Evolutionary conservation across 805 yeast species (phyloP).

Genomic region (Candida dajiaensis): DNA sequence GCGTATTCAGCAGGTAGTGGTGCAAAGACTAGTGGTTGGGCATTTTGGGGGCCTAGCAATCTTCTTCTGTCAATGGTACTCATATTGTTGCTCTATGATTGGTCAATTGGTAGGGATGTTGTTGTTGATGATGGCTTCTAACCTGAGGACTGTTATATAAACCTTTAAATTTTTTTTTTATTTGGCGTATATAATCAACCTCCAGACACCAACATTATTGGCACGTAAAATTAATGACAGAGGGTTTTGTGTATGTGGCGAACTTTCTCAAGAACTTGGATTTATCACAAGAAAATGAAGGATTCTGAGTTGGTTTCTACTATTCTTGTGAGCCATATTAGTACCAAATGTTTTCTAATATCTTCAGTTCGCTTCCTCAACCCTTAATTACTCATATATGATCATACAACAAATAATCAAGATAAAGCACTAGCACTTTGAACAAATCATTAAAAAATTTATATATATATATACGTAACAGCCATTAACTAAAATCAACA

Average conservation of each 20-base stretch:
- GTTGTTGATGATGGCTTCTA: background rate
- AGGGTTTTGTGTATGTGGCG: too few relatives aligned
- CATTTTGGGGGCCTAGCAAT: conserved; percentile 74
- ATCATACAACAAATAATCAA: too few relatives aligned
- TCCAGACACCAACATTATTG: background rate
- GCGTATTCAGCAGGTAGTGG: conserved; percentile 15
- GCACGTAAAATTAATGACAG: background rate
- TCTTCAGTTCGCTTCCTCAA: too few relatives aligned
- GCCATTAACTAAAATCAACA: background rate
- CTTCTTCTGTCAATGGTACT: conserved; percentile 63
- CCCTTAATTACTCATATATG: too few relatives aligned
- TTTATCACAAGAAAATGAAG: too few relatives aligned
- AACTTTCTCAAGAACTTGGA: too few relatives aligned
- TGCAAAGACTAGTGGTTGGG: conserved; percentile 43
- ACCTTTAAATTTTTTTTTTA: too few relatives aligned
- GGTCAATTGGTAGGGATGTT: background rate
- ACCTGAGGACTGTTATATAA: too few relatives aligned
- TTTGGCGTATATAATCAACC: background rate
- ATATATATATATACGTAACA: background rate
- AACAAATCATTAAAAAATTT: background rate
- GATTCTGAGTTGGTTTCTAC: too few relatives aligned
- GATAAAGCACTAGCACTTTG: background rate
- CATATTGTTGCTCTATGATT: background rate
- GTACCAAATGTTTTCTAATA: too few relatives aligned
- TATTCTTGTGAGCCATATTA: too few relatives aligned